Base-by-base conservation (phyloP, 2,329 filamentous ascomycete species). In the Sphaerulina vaccinii region DNA sequence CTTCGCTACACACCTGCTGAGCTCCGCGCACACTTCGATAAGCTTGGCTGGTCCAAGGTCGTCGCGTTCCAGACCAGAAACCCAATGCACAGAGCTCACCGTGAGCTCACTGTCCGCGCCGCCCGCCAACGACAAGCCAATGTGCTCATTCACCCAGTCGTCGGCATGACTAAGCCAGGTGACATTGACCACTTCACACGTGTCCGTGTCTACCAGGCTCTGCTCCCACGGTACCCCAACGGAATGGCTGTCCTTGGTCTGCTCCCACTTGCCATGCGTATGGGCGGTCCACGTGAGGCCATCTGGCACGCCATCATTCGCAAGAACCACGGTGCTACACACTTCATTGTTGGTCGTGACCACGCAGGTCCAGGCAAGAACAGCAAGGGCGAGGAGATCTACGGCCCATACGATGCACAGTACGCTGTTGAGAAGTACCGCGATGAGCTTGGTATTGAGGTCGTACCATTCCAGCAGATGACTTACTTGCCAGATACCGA, bases 241-340 rank as follows among this genome's bases (percentile, higher is more conserved):
- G 93, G 93, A 68, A 99, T 99, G 93, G 93, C 93, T 54, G 90
- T 95, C 33, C 84, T 99, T 60, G 92, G 90, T 74, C 88, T 99
- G 36, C 82, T 99, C 49, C 91, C 91, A 53, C 82, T 99, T 60
- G 93, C 93, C 66, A 99, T 99, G 93, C 88, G 93, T 71, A 99
- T 99, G 93, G 93, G 90, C 69, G 93, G 93, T 66, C 93, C 93
- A 59, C 89, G 93, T 63, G 93, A 99, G 79, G 93, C 93, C 63
- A 90, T 99, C 77, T 99, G 93, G 93, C 93, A 99, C 80, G 93
- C 93, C 69, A 96, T 99, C 68, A 99, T 99, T 80, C 90, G 93
- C 71, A 99, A 97, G 86, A 99, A 99, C 77, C 91, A 96, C 77
- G 93, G 93, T 67, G 90, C 92, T 41, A 97, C 93, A 13, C 93